phyloP scores from a whole-genome alignment of 2,329 filamentous ascomycete genomes.

The Incumbomyces lentus region DNA sequence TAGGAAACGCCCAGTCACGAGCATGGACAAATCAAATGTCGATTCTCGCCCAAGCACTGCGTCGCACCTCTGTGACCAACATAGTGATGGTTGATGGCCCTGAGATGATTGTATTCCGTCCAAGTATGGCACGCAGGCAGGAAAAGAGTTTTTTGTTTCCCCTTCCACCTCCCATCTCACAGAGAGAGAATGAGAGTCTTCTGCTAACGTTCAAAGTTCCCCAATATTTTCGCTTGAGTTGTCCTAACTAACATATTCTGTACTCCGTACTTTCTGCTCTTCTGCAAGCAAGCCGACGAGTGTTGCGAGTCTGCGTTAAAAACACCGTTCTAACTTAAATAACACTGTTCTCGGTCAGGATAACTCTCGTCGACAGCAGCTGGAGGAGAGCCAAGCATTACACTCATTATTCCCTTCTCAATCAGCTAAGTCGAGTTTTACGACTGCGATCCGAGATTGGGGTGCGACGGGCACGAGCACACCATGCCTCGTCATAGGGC shows the following conservation, averaged over 20 bases:
- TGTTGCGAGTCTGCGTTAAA: conserved; percentile 2
- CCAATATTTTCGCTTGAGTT: too few species aligned
- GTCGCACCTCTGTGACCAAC: not conserved
- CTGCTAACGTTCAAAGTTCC: not conserved
- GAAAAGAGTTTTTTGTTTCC: not conserved
- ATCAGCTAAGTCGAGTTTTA: not conserved
- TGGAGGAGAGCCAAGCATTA: not conserved
- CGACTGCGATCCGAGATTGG: not conserved
- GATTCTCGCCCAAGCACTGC: not conserved
- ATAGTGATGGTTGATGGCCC: not conserved
- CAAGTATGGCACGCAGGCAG: not conserved
- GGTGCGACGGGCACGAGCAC: not conserved
- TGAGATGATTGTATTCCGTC: not conserved
- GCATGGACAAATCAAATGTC: conserved; percentile 4
- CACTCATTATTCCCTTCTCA: not conserved
- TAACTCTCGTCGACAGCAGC: not conserved
- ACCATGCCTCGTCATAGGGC: conserved; percentile 2
- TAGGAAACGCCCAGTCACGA: not conserved
- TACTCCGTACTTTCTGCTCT: not conserved
- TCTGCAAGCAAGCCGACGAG: conserved; percentile 5
- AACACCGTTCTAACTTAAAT: not conserved
- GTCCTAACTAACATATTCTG: too few species aligned
- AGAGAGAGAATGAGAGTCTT: not conserved
- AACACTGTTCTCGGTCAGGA: too few species aligned
- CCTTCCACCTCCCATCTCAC: too few species aligned